A percentile compares a stretch with the other conserved stretches of the same genome.
Conservation (phyloP, 2,329 filamentous ascomycete genomes). For the Dactylellina cionopaga region DNA sequence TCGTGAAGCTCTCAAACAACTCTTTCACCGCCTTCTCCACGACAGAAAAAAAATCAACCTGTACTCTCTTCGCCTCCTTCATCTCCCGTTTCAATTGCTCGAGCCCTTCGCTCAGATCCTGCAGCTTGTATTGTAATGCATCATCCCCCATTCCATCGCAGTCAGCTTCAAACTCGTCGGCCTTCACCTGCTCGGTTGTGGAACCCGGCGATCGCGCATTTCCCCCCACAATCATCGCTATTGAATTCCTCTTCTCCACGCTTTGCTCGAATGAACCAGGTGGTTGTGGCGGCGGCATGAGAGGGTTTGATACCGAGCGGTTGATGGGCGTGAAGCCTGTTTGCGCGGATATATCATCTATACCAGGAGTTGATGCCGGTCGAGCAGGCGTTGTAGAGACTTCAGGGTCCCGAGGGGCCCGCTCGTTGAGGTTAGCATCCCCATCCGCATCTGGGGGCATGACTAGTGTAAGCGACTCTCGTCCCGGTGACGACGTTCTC, state of each 20-base stretch:
- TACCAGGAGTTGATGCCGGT: background rate
- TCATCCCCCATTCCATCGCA: conserved; percentile 7
- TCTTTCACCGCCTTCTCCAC: conserved; percentile 26
- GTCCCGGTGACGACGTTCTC: conserved; percentile 16
- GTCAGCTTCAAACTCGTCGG: conserved; percentile 19
- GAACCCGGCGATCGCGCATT: background rate
- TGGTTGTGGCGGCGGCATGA: conserved; percentile 1
- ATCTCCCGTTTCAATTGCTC: conserved; percentile 20
- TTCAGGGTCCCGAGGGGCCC: too few species aligned
- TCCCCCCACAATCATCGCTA: too few species aligned
- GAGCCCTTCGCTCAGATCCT: conserved; percentile 7
- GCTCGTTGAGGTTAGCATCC: too few species aligned
- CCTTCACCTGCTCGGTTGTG: conserved; percentile 1
- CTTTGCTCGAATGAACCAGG: background rate
- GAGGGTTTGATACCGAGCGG: conserved; percentile 6
- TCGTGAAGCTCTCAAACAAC: conserved; percentile 25
- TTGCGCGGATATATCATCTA: too few species aligned
- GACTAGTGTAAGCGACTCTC: conserved; percentile 26
- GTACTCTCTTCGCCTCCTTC: conserved; percentile 8
- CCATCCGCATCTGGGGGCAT: conserved; percentile 13
- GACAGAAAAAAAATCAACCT: conserved; percentile 4
- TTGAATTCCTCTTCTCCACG: too few species aligned
- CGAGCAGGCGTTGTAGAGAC: background rate
- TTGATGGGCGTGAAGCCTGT: conserved; percentile 39
- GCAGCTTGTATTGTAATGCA: background rate